These are phyloP conservation scores for Elaphomyces granulatus DNA, from an alignment of 495 filamentous ascomycete species.

Conservation along the genomic window DNA sequence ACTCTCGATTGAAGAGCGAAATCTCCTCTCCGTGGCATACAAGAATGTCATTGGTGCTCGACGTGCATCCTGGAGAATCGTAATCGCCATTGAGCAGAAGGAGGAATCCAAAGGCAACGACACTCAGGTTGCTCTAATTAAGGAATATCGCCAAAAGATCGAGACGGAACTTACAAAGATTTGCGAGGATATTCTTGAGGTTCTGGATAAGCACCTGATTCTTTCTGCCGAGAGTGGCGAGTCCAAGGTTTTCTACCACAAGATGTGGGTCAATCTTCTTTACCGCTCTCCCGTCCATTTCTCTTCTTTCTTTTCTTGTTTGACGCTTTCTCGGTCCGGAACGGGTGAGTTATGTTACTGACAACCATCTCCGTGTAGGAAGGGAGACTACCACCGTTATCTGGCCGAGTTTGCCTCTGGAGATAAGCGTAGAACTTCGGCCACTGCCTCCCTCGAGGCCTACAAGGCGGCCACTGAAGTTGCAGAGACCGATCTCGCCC, in stretches of 20 bases:
- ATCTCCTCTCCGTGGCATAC: conserved; percentile 98
- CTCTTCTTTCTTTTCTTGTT: neutral
- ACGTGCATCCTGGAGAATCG: conserved; percentile 98
- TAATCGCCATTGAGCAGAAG: conserved; percentile 99
- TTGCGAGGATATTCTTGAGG: conserved; percentile 96
- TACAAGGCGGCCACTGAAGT: conserved; percentile 98
- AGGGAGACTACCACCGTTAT: conserved; percentile 99
- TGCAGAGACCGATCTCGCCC: conserved; percentile 92
- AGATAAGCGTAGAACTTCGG: conserved; percentile 94
- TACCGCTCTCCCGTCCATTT: neutral
- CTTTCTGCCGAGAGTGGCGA: conserved; percentile 92
- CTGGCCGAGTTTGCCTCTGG: conserved; percentile 96
- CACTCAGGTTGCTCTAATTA: conserved; percentile 82
- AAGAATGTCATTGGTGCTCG: conserved; percentile 99
- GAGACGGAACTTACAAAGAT: conserved; percentile 97
- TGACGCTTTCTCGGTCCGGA: neutral
- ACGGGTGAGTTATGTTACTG: conserved; percentile 4
- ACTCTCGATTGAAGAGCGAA: conserved; percentile 97
- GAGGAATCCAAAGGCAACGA: conserved; percentile 99
- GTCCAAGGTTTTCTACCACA: conserved; percentile 99
- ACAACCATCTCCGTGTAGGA: conserved; percentile 42
- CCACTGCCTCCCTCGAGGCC: conserved; percentile 91
- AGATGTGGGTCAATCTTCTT: conserved; percentile 56
- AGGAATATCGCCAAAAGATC: conserved; percentile 99
- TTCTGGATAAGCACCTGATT: conserved; percentile 92